phyloP scores from a whole-genome alignment of 106 monocot species.

The Hemerocallis citrina region DNA sequence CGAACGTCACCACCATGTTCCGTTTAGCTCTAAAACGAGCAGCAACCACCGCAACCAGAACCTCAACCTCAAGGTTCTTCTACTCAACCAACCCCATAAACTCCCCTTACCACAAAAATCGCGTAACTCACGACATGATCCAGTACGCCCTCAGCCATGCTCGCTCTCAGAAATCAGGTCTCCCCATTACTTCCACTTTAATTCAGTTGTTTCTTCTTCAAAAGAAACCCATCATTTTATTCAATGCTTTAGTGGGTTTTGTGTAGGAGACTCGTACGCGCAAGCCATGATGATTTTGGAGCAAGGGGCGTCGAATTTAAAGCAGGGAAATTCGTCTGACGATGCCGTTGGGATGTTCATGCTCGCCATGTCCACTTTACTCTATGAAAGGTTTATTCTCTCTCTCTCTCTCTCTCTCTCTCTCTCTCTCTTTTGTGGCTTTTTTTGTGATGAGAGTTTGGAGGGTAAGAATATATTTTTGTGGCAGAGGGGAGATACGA shows the following conservation, averaged over 20 bases:
- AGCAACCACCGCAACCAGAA: not conserved
- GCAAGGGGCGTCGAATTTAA: constrained; percentile 49
- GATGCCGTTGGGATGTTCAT: constrained; percentile 31
- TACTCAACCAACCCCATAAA: constrained; percentile 2
- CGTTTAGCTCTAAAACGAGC: not conserved
- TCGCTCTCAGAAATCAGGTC: constrained; percentile 49
- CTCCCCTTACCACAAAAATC: constrained; percentile 18
- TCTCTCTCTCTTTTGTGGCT: not conserved
- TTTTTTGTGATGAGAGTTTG: not conserved
- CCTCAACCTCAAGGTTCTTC: constrained; percentile 4
- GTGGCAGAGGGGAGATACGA: constrained; percentile 47
- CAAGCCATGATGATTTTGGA: constrained; percentile 58
- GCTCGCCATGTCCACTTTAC: constrained; percentile 75
- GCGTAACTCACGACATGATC: constrained; percentile 48
- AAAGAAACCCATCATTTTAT: too few relatives aligned
- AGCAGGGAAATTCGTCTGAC: constrained; percentile 13
- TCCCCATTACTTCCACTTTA: too few relatives aligned
- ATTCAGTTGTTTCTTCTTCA: not conserved
- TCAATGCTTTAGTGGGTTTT: too few relatives aligned
- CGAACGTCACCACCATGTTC: too few relatives aligned
- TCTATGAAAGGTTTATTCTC: constrained; percentile 49
- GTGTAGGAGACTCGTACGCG: constrained; percentile 32
- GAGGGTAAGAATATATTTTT: not conserved
- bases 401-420: not conserved
- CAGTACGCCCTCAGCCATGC: constrained; percentile 49